phyloP scores from a whole-genome alignment of 75 land plant genomes.

The Pseudotsuga menziesii region DNA sequence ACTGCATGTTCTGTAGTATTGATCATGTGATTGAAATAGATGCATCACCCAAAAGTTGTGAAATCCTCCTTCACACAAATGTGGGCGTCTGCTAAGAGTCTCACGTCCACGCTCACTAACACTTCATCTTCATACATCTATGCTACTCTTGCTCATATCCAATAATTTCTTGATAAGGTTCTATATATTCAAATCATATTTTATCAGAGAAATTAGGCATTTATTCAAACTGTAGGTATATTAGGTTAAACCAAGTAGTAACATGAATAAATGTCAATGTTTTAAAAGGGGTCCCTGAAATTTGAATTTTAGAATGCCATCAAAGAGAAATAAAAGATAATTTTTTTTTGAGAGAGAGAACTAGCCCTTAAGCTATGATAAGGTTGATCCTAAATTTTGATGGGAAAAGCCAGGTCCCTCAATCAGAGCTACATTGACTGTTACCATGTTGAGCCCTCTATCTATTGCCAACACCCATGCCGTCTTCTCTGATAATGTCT shows the following conservation, averaged over 20 bases:
- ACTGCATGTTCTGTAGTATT: conserved; percentile 46
- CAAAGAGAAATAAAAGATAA: no score
- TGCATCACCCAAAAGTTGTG: conserved; percentile 61
- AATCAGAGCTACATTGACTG: conserved; percentile 57
- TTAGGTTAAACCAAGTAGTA: no score
- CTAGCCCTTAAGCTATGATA: conserved; percentile 11
- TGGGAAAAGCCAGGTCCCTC: conserved; percentile 23
- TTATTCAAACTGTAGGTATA: no score
- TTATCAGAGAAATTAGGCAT: no score
- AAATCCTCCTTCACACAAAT: conserved; percentile 49
- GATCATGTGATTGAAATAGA: conserved; percentile 64
- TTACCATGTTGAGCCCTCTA: conserved; percentile 67
- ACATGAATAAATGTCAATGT: no score
- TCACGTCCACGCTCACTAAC: conserved; percentile 60
- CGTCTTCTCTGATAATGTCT: conserved; percentile 74
- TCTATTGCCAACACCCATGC: conserved; percentile 91
- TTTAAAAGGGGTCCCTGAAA: no score
- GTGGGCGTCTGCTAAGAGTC: conserved; percentile 69
- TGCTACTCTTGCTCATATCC: conserved; percentile 26
- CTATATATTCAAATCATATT: no score
- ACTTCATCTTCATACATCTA: conserved; percentile 69
- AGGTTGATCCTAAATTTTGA: conserved; percentile 7
- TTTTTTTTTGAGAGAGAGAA: no score
- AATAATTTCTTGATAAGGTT: no score
- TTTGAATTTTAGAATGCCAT: no score